Percentiles rank a stretch among this genome's conserved stretches.
These are phyloP conservation scores for Pythium chondricola DNA, from an alignment of 352 stramenopile species.

Conservation along the genomic window DNA sequence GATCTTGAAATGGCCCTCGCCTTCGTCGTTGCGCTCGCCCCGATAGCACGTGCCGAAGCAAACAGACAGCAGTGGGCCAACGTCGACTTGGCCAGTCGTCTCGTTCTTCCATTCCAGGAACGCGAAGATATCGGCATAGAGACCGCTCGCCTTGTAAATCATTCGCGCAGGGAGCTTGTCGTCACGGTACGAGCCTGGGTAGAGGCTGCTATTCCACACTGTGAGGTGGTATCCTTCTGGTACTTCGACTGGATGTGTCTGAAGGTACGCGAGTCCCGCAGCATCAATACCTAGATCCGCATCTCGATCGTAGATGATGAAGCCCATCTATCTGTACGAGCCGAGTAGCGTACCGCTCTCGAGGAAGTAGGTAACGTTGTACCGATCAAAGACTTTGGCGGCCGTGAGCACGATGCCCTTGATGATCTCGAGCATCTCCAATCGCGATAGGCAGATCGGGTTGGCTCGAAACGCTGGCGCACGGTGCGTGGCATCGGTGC, in stretches of 20 bases:
- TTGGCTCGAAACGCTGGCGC: not conserved
- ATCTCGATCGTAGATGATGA: slow-evolving; percentile 23
- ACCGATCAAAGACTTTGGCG: slow-evolving; percentile 5
- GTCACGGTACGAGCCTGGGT: slow-evolving; percentile 13
- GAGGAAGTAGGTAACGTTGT: slow-evolving; percentile 26
- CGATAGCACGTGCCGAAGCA: slow-evolving; percentile 12
- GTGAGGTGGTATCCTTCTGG: slow-evolving; percentile 13
- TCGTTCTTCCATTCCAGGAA: slow-evolving; percentile 17
- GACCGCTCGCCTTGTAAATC: slow-evolving; percentile 12
- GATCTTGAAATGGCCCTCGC: slow-evolving; percentile 11
- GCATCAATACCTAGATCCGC: slow-evolving; percentile 22
- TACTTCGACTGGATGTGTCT: slow-evolving; percentile 4
- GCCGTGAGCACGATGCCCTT: slow-evolving; percentile 17
- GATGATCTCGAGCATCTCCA: slow-evolving; percentile 3
- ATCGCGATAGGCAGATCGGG: not conserved
- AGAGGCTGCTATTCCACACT: slow-evolving; percentile 14
- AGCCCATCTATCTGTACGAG: slow-evolving; percentile 17
- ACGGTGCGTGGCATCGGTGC: not conserved
- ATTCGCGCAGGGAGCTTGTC: slow-evolving; percentile 19
- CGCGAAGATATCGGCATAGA: slow-evolving; percentile 28
- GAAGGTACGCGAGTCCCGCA: slow-evolving; percentile 12
- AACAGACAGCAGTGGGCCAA: slow-evolving; percentile 15
- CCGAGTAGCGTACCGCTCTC: slow-evolving; percentile 29
- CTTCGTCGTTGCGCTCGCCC: not conserved
- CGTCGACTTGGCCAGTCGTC: slow-evolving; percentile 1